Evolutionary conservation across 2,329 filamentous ascomycete species (phyloP), one percentile per base, ranked within the genome.

Genomic region (Penicillium sp.): DNA sequence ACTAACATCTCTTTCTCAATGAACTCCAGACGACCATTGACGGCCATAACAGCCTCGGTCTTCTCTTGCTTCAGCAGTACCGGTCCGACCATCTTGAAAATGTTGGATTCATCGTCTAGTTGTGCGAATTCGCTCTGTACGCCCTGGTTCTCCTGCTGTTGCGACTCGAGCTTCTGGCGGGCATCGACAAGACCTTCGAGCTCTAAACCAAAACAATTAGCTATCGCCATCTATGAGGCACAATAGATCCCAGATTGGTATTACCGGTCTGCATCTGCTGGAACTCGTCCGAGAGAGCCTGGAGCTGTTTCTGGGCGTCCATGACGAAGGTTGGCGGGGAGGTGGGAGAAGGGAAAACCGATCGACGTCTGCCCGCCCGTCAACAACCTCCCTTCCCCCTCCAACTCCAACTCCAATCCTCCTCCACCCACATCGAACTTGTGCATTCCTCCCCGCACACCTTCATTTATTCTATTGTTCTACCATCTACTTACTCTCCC

Each of bases 61-160:
- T 90, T 92, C 55, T 97, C 94, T 75, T 99, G 94, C 81, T 97
- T 97, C 68, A 99, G 76, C 35, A 99, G 79, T 6, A 97, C 90
- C 0, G 94, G 94, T 0, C 94, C 94, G 45, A 96, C 86, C 41
- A 97, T 85, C 77, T 97, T 99, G 84, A 96, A 99, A 74, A 99
- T 96, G 61, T 86, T 90, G 68, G 95, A 89, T 65, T 88, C 89
- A 35, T 92, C 88, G 66, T 87, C 84, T 56, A 97, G 81, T 51
- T 83, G 82, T 40, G 85, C 81, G 73, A 97, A 97, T 75, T 97
- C 93, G 87, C 90, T 89, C 73, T 95, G 86, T 9, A 99, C 94
- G 15, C 89, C 87, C 47, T 87, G 78, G 71, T 97, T 99, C 74
- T 99, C 94, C 70, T 96, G 90, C 73, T 89, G 89, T 75, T 99